A percentile compares a stretch with the other conserved stretches of the same genome.
phyloP scores from a whole-genome alignment of 192 early-diverging fungal species.

The Backusella tarrabulga region DNA sequence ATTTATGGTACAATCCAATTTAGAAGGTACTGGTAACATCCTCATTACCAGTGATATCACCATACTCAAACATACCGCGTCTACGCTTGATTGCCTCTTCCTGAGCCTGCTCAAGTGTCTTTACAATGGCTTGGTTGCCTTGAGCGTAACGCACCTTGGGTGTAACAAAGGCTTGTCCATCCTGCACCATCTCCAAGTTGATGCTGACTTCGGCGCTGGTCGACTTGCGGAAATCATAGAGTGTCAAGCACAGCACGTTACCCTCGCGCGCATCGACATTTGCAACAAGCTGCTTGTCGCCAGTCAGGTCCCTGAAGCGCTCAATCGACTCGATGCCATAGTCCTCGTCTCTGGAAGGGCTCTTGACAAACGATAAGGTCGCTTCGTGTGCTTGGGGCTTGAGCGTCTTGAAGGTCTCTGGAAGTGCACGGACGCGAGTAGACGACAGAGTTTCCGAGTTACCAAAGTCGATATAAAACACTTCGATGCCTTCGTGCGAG shows the following conservation, averaged over 20 bases:
- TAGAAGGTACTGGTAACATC: constrained; percentile 20
- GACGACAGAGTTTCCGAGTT: constrained; percentile 81
- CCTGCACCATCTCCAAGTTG: constrained; percentile 64
- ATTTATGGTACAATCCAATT: neutral
- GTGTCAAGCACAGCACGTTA: constrained; percentile 57
- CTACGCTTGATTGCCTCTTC: constrained; percentile 68
- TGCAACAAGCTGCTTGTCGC: constrained; percentile 64
- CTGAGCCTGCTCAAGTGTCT: constrained; percentile 62
- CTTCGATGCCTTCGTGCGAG: constrained; percentile 61
- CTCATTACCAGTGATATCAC: constrained; percentile 53
- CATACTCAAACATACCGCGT: constrained; percentile 59
- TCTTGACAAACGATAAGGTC: constrained; percentile 76
- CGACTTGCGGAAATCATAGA: constrained; percentile 64
- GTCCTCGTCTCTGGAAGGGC: constrained; percentile 63
- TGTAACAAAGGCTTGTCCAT: constrained; percentile 60
- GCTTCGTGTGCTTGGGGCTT: constrained; percentile 82
- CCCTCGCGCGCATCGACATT: constrained; percentile 67
- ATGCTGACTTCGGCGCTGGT: constrained; percentile 63
- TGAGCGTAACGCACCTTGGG: constrained; percentile 47
- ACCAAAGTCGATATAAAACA: constrained; percentile 94
- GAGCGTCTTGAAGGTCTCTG: constrained; percentile 65
- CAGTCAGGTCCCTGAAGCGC: constrained; percentile 64
- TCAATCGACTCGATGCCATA: constrained; percentile 77
- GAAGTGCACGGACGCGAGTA: constrained; percentile 72
- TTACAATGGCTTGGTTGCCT: constrained; percentile 56